phyloP scores from a whole-genome alignment of 441 rosid genomes.

The Capsella rubella region DNA sequence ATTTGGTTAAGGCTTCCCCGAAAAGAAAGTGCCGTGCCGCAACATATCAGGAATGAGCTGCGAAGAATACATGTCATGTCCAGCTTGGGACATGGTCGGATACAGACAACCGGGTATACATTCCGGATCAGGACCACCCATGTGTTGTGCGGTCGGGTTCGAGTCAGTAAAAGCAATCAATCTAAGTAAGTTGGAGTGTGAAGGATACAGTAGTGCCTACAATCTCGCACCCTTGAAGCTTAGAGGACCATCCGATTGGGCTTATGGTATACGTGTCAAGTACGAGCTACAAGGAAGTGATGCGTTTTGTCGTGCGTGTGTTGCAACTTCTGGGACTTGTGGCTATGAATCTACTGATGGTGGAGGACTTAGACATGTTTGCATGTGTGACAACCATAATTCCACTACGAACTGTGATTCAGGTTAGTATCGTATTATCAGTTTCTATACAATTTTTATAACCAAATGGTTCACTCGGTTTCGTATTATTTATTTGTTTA shows the following conservation, averaged over 20 bases:
- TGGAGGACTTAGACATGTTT: constrained; percentile 69
- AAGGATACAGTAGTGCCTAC: constrained; percentile 89
- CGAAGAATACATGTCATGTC: constrained; percentile 80
- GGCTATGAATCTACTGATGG: constrained; percentile 64
- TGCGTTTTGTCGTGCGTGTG: constrained; percentile 78
- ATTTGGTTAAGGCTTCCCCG: constrained; percentile 75
- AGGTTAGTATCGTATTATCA: constrained; percentile 43
- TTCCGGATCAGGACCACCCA: constrained; percentile 61
- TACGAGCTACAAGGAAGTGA: constrained; percentile 77
- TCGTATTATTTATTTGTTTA: background rate
- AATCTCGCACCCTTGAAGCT: constrained; percentile 71
- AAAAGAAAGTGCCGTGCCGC: constrained; percentile 77
- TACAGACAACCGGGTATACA: constrained; percentile 40
- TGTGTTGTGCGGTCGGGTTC: constrained; percentile 80
- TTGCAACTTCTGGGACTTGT: constrained; percentile 86
- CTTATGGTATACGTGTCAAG: constrained; percentile 79
- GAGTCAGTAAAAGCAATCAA: constrained; percentile 80
- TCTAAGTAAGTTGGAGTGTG: constrained; percentile 68
- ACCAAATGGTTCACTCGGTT: background rate
- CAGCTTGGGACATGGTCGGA: constrained; percentile 73
- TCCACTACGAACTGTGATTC: constrained; percentile 88
- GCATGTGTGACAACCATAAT: constrained; percentile 73
- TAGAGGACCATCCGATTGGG: constrained; percentile 66
- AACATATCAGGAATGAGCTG: constrained; percentile 95
- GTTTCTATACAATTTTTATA: background rate